Percentiles rank a stretch among this genome's conserved stretches.
Evolutionary conservation across 441 rosid species (phyloP).

Genomic region (Aleurites moluccanus): DNA sequence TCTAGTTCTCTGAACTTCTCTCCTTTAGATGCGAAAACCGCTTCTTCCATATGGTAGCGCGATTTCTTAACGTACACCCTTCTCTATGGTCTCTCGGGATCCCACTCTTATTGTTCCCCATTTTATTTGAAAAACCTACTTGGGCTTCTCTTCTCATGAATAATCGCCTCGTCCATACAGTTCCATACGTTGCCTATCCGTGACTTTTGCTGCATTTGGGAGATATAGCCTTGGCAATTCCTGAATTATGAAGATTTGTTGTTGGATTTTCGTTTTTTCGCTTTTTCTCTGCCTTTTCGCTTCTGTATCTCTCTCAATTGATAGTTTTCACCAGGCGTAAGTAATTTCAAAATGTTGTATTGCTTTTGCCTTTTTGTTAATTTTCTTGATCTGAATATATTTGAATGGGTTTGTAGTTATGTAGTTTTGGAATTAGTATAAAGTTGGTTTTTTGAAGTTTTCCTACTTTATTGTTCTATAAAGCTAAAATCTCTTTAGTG

Average conservation of each 20-base stretch:
- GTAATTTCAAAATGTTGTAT: slow-evolving; percentile 28
- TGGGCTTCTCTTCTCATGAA: slow-evolving; percentile 13
- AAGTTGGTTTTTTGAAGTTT: not conserved
- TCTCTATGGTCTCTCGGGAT: slow-evolving; percentile 40
- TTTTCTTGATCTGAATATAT: not conserved
- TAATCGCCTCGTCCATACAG: slow-evolving; percentile 20
- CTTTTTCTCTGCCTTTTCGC: slow-evolving; percentile 44
- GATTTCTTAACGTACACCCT: slow-evolving; percentile 61
- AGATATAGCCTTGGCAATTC: slow-evolving; percentile 15
- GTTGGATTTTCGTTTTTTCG: slow-evolving; percentile 32
- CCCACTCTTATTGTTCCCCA: slow-evolving; percentile 30
- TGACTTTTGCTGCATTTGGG: slow-evolving; percentile 29
- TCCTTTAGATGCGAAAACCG: slow-evolving; percentile 36
- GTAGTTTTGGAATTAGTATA: not conserved
- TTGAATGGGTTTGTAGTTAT: slow-evolving; percentile 3
- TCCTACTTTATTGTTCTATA: not conserved
- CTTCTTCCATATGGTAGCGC: slow-evolving; percentile 30
- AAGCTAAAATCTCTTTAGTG: slow-evolving; percentile 5
- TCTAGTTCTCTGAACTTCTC: slow-evolving; percentile 20
- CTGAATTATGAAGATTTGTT: slow-evolving; percentile 49
- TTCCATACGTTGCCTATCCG: slow-evolving; percentile 7
- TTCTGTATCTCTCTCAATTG: slow-evolving; percentile 57
- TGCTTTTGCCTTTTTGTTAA: slow-evolving; percentile 7
- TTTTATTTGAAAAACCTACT: slow-evolving; percentile 14
- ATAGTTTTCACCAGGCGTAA: slow-evolving; percentile 77